Conservation (phyloP, 345 rosid genomes). For the Populus tremula region DNA sequence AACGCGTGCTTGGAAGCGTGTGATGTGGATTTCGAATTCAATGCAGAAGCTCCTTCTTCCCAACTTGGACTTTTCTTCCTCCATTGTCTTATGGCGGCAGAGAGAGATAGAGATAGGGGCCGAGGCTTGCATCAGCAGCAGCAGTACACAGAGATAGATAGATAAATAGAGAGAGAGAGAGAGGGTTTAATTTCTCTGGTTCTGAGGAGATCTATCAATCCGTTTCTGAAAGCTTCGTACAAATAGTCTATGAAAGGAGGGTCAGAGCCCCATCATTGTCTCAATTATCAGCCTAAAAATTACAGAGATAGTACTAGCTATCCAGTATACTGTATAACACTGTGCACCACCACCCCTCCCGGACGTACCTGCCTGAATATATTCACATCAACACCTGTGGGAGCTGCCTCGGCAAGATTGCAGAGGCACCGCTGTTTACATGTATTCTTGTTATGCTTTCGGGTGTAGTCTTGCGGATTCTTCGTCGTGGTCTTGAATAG, state of each 20-base stretch:
- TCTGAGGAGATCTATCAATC: conserved; percentile 33
- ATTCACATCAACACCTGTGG: too few relatives aligned
- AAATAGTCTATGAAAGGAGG: conserved; percentile 25
- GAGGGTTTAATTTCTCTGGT: not conserved
- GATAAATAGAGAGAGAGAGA: not conserved
- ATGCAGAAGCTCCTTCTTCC: conserved; percentile 15
- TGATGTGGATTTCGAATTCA: conserved; percentile 41
- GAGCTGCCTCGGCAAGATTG: too few relatives aligned
- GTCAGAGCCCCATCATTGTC: conserved; percentile 63
- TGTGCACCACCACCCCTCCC: too few relatives aligned
- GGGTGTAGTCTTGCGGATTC: too few relatives aligned
- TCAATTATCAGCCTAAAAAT: conserved; percentile 26
- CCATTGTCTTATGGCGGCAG: conserved; percentile 39
- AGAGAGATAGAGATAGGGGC: conserved; percentile 16
- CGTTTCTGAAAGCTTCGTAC: conserved; percentile 34
- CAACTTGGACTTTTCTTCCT: not conserved
- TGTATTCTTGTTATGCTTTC: too few relatives aligned
- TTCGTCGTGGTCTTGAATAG: too few relatives aligned
- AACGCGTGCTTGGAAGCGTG: conserved; percentile 62
- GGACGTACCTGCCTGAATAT: too few relatives aligned
- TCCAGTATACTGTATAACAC: too few relatives aligned
- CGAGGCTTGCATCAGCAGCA: conserved; percentile 19
- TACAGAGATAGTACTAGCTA: too few relatives aligned
- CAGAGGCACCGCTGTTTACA: too few relatives aligned
- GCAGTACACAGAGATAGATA: not conserved